Evolutionary conservation across 2,329 filamentous ascomycete species (phyloP), one percentile per base, ranked within the genome.

Genomic region (Sclerotinia nivalis): DNA sequence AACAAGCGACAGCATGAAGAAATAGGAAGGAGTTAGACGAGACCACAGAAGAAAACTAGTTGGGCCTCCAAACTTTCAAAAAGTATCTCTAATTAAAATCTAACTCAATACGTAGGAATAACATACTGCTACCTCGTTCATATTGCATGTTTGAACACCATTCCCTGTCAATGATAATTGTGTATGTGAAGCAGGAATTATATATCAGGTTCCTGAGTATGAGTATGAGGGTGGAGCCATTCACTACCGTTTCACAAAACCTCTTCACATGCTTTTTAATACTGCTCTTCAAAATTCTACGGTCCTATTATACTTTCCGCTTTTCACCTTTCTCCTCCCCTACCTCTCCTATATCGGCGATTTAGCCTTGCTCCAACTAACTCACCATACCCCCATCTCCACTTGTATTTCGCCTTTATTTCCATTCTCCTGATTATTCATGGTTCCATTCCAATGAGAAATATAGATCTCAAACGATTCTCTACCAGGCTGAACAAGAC

Each of bases 71-170:
- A 45, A 12, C 34, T 0, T 12, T 28, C 7, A 43, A 4, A 20
- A 2, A 4, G 4, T 2, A 18, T 28, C 7, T 2, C 9, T 10
- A 1, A 43, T 2, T 18, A 1, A 4, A 20, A 45, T 20, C 1
- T 43, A 25, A 18, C 8, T 59, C 20, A 4, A 15, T 12, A 54
- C 1, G 45, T 4, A 45, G 4, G 25, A 3, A 22, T 31, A 1
- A 31, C 10, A 31, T 18, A 20, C 10, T 45, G 43, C 43, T 45
- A 31, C 13, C 52, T 55, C 1, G 20, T 28, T 2, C 10, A 8
- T 55, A 2, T 5, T 20, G 13, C 0, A 0, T 2, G 1, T 4
- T 20, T 1, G 1, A 1, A 12, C 18, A 28, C 7, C 8, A 55
- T 55, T 34, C 34, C 34, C 0, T 34, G 18, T 34, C 18, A 20